A percentile compares a stretch with the other conserved stretches of the same genome.
Evolutionary conservation across 1,284 basidiomycete species (phyloP).

Genomic region (Rhodotorula sp.): DNA sequence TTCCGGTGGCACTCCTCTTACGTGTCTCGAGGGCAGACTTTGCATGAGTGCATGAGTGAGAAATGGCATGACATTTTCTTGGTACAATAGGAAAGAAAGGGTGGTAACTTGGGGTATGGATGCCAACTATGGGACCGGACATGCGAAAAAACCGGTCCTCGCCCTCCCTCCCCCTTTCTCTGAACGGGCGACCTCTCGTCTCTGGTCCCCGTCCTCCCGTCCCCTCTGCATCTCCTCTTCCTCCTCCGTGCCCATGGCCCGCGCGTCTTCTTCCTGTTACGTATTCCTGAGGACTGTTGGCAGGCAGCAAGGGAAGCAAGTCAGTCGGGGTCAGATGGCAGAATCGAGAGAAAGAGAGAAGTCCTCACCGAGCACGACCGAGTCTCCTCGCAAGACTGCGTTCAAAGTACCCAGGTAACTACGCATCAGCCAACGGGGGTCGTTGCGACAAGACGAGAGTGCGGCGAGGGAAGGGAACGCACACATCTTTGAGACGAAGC

Average conservation of each 20-base stretch:
- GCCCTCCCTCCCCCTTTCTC: too few relatives aligned
- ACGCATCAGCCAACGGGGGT: too few relatives aligned
- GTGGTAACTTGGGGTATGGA: too few relatives aligned
- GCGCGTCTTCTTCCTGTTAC: conserved; percentile 2
- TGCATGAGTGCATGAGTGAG: too few relatives aligned
- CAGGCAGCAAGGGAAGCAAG: not conserved
- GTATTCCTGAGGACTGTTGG: conserved; percentile 40
- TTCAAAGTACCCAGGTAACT: too few relatives aligned
- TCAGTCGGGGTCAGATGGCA: not conserved
- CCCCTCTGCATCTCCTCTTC: too few relatives aligned
- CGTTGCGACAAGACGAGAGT: not conserved
- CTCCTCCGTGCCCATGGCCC: not conserved
- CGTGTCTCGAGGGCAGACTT: not conserved
- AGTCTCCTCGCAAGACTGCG: conserved; percentile 64
- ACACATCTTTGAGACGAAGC: conserved; percentile 99
- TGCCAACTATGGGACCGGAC: too few relatives aligned
- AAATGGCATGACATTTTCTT: too few relatives aligned
- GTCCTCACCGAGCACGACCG: conserved; percentile 80
- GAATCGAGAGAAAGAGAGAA: not conserved
- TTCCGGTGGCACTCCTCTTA: not conserved
- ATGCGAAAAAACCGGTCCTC: too few relatives aligned
- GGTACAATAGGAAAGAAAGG: too few relatives aligned
- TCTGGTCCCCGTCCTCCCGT: too few relatives aligned
- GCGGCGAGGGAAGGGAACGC: not conserved
- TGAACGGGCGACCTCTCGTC: too few relatives aligned